phyloP scores from a whole-genome alignment of 345 rosid species.

The Ricinus communis region DNA sequence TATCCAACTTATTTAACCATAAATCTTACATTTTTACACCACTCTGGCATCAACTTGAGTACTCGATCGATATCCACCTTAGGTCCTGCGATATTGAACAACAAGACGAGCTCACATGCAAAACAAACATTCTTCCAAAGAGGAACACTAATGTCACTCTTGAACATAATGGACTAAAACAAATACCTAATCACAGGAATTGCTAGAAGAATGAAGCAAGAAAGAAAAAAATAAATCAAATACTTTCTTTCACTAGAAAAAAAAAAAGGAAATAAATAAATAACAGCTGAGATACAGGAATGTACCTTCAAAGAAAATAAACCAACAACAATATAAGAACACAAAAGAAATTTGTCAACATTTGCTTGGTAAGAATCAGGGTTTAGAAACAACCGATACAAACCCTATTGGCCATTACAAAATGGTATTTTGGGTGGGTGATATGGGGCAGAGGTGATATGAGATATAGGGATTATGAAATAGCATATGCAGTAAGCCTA shows the following conservation, averaged over 20 bases:
- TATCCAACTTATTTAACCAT: not conserved
- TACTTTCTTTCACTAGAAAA: not conserved
- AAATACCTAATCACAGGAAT: not conserved
- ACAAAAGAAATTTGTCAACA: not conserved
- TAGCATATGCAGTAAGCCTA: too few species aligned
- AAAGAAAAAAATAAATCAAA: not conserved
- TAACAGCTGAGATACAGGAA: not conserved
- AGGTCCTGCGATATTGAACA: slow-evolving; percentile 46
- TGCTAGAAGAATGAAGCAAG: not conserved
- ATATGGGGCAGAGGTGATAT: too few species aligned
- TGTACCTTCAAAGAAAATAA: not conserved
- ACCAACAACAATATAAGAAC: not conserved
- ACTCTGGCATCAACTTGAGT: slow-evolving; percentile 65
- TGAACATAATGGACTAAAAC: not conserved
- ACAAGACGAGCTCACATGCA: slow-evolving; percentile 23
- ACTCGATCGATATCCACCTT: slow-evolving; percentile 58
- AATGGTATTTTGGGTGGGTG: too few species aligned
- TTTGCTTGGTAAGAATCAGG: not conserved
- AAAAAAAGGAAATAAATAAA: not conserved
- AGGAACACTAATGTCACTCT: slow-evolving; percentile 5
- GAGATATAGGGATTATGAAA: too few species aligned
- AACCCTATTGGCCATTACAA: too few species aligned
- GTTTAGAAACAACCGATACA: too few species aligned
- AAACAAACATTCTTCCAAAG: slow-evolving; percentile 11
- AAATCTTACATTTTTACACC: slow-evolving; percentile 79